Evolutionary conservation across 108 stramenopile species (phyloP), one percentile per base, ranked within the genome.

Genomic region (Cylindrotheca fusiformis): DNA sequence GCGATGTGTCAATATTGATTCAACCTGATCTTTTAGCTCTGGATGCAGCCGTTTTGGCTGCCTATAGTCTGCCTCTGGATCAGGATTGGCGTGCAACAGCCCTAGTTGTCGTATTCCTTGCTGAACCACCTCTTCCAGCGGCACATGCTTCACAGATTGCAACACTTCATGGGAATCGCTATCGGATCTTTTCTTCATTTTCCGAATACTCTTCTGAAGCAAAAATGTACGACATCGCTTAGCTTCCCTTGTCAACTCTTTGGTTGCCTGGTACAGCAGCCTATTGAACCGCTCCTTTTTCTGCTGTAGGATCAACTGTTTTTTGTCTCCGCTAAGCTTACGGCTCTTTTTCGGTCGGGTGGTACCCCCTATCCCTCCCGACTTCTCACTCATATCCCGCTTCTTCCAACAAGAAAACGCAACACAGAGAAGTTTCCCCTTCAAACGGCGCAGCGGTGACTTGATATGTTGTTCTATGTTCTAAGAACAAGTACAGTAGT

Each of bases 171-270:
- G 3, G 1, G 32, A 20, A 18, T 21, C 20, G 19, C 22, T 64
- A 14, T 67, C 62, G 31, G 3, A 4, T 6, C 29, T 14, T 54
- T 52, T 24, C 44, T 83, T 77, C 18, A 81, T 66, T 29, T 70
- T 45, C 18, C 81, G 75, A 29, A 80, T 81, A 36, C 81, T 73
- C 63, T 84, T 84, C 64, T 87, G 86, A 32, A 78, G 62, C 48
- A 81, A 65, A 63, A 87, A 83, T 20, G 83, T 74, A 55, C 74
- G 81, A 27, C 81, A 80, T 19, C 73, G 63, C 67, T 87, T 87
- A 47, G 73, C 83, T 55, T 81, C 72, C 68, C 72, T 87, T 32
- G 68, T 71, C 28, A 87, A 41, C 36, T 69, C 64, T 53, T 87
- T 87, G 0, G 64, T 56, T 55, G 76, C 79, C 0, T 32, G 49